Base-by-base conservation (phyloP, 2,329 filamentous ascomycete species). In the Colletotrichum camelliae region DNA sequence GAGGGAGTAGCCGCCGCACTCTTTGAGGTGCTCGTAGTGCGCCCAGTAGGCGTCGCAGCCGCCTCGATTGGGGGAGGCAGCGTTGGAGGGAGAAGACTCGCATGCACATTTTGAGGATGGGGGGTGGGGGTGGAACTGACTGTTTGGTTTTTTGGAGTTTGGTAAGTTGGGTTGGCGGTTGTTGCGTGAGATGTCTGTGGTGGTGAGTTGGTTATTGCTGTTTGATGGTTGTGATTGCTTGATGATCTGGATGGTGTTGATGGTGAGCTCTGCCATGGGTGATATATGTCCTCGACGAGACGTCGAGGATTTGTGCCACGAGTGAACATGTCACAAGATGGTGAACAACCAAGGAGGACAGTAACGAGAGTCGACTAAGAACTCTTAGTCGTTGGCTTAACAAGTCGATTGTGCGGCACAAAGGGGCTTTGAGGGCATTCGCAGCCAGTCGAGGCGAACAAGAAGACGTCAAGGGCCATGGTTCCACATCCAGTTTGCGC, bases 1-100 rank as follows among this genome's bases (percentile, higher is more conserved):
- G 64, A 62, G 64, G 15, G 48, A 7, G 55, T 21, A 43, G 18
- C 29, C 18, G 73, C 48, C 58, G 64, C 73, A 75, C 7, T 57
- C 33, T n/a, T 16, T 55, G 58, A 73, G 16, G 57, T 64, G 24
- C 6, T 73, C 73, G 70, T n/a, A 48, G 39, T 18, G 18, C 39
- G 73, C 64, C 31, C n/a, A 75, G 58, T 73, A 75, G 12, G 48
- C n/a, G 64, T 64, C 70, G 73, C 73, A 75, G 8, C 73, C 73
- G 35, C 73, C 73, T 13, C 52, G 43, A 33, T 5, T 5, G 6
- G 29, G 35, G 7, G 64, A 48, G 18, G 64, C 73, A 75, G 33
- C 73, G 70, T 12, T 67, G 73, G 58, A 75, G 73, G 57, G 33
- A 64, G 21, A 75, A 75, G 29, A 68, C 18, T n/a, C 58, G 72